Evolutionary conservation across 441 rosid genomes (phyloP), one percentile per base, ranked within the genome.

Genomic region (Melastoma candidum): DNA sequence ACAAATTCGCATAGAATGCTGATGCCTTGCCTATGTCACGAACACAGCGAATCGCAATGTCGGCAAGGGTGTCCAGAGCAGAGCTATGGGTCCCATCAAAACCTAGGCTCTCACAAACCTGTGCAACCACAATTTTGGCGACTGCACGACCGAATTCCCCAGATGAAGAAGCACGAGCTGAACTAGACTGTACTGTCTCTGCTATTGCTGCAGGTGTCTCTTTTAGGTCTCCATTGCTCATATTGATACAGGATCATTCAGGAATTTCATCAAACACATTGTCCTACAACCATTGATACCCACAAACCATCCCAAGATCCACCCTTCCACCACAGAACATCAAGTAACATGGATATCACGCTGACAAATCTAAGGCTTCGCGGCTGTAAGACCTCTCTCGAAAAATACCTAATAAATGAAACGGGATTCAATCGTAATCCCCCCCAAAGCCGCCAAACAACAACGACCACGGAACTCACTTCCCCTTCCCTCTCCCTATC

Each of bases 91-190:
- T 74, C 14, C 84, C 83, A 44, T 83, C 69, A 73, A 80, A 89
- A 14, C 99, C 97, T 1, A 81, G 66, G 58, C 76, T 73, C 63
- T 74, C 81, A 46, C 97, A 86, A 63, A 89, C 66, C 70, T 93
- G 99, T 41, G 93, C 88, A 63, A 79, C 95, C 2, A 95, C 95
- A 48, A 76, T 44, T 66, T 69, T 87, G 2, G 87, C 66, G 29
- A 85, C 93, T 0, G 78, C 75, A 26, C 72, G 85, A 45, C 81
- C 85, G 52, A 84, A 89, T 47, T 81, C 94, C 52, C 77, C 81
- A 1, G 72, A 74, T 64, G 60, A 74, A 45, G 64, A 27, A 48
- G 83, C 72, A 69, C 45, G 47, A 41, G 70, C 56, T 32, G 41
- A 32, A 32, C 66, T 48, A 14, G 67, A 1, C 11, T 56, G 59